Base-by-base conservation (phyloP, 352 stramenopile genomes). In the Pythium monospermum region DNA sequence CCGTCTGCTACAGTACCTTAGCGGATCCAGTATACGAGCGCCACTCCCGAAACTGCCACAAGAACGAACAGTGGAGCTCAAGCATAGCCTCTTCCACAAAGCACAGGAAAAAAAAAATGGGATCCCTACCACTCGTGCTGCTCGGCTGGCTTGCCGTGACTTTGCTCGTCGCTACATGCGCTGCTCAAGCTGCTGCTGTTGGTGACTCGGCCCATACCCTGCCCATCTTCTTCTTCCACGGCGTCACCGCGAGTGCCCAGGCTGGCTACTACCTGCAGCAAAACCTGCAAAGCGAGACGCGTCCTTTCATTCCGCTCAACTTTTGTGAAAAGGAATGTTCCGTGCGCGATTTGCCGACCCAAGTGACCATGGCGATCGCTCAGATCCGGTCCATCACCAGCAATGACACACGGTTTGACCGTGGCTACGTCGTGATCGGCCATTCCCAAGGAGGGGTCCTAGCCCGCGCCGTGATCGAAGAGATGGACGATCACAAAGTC, bases 191-290 rank as follows among this genome's bases (percentile, higher is more conserved):
- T 2, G 33, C 46, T 6, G 19, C 6, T 1, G 38, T n/a, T 4
- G 36, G 13, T 11, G 18, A 28, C 21, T 11, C 36, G 2, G 44
- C 41, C 15, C 40, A 58, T 38, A 37, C 42, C 18, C 54, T 81
- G 15, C 73, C 73, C 1, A 61, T 73, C n/a, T 66, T 78, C 57
- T 78, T 79, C 57, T 76, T 81, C 55, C 71, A 82, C 47, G 71
- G 68, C 35, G 37, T 75, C 41, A 72, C 64, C 19, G 40, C 44
- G 31, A 70, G 69, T 22, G 43, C 54, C 21, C 59, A 45, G 31
- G 50, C 63, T n/a, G 68, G 66, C 4, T 23, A 40, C 15, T 53
- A 65, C 53, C 56, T 77, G 16, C 28, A 72, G 35, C 36, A 61
- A 23, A 73, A 68, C 32, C 61, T 78, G 30, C 63, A 58, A 0